Evolutionary conservation across 2,329 filamentous ascomycete genomes (phyloP).

Genomic region (Nemania diffusa): DNA sequence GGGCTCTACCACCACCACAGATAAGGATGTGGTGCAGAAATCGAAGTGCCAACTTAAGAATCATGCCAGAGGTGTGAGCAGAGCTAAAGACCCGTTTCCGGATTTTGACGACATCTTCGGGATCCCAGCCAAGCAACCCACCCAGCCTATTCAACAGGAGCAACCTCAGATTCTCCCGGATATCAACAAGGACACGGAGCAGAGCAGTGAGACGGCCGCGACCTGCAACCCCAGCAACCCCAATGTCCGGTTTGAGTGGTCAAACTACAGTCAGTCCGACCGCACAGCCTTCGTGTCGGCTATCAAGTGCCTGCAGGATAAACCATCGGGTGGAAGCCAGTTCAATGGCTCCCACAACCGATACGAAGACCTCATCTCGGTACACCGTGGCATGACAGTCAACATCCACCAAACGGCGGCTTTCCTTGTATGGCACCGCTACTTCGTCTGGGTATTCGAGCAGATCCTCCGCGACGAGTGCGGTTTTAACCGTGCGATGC

Average conservation of each 20-base stretch:
- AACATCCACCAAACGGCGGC: conserved; percentile 39
- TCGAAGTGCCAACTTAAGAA: neutral
- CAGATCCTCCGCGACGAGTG: conserved; percentile 53
- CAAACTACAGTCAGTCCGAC: conserved; percentile 46
- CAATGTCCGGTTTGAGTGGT: conserved; percentile 48
- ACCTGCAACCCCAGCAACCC: conserved; percentile 45
- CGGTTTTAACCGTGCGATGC: conserved; percentile 50
- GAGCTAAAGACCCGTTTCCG: neutral
- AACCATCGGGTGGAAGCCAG: conserved; percentile 43
- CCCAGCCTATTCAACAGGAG: neutral
- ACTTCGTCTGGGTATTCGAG: conserved; percentile 52
- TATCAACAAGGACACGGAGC: conserved; percentile 1
- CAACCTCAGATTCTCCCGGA: neutral
- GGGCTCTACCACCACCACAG: conserved; percentile 6
- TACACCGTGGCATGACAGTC: conserved; percentile 51
- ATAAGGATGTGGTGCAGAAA: neutral
- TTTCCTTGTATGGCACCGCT: conserved; percentile 56
- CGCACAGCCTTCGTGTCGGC: conserved; percentile 49
- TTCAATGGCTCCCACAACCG: conserved; percentile 46
- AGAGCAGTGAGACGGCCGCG: conserved; percentile 1
- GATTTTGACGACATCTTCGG: conserved; percentile 10
- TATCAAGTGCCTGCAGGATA: conserved; percentile 50
- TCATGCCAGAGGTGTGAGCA: neutral
- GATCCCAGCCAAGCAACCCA: neutral
- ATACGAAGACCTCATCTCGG: conserved; percentile 54